Evolutionary conservation across 441 rosid genomes (phyloP).

Genomic region (Gossypium schwendimanii): DNA sequence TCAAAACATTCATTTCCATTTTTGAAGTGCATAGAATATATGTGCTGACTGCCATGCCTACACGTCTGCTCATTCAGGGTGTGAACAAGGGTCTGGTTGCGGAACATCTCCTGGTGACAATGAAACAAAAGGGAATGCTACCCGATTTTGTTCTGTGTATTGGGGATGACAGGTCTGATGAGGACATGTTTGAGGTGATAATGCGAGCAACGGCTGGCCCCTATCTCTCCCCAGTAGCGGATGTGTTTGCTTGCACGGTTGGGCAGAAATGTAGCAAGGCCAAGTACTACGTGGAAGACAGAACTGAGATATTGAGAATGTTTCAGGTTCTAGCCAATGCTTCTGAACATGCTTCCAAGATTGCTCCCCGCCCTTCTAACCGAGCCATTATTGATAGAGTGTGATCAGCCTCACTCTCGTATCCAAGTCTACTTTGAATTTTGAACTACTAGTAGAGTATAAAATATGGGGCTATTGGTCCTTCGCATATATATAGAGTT

Average conservation of each 20-base stretch:
- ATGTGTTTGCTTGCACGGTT: conserved; percentile 83
- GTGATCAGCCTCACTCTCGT: neutral
- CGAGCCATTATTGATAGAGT: conserved; percentile 13
- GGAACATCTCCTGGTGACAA: conserved; percentile 43
- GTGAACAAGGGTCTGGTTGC: conserved; percentile 83
- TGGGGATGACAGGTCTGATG: conserved; percentile 87
- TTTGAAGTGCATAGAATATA: neutral
- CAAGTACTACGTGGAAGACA: conserved; percentile 81
- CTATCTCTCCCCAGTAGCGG: conserved; percentile 62
- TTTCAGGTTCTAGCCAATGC: conserved; percentile 54
- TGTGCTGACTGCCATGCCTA: neutral
- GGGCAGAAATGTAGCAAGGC: conserved; percentile 93
- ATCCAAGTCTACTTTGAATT: neutral
- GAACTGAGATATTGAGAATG: conserved; percentile 66
- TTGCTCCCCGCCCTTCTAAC: conserved; percentile 12
- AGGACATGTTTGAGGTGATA: conserved; percentile 91
- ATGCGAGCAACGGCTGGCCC: conserved; percentile 51
- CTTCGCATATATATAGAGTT: neutral
- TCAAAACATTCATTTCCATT: neutral
- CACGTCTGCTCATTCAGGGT: conserved; percentile 38
- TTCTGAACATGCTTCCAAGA: conserved; percentile 30
- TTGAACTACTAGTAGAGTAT: neutral
- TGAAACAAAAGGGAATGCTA: conserved; percentile 49
- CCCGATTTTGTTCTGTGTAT: conserved; percentile 81
- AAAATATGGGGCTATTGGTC: neutral